Conservation (phyloP, 2,329 filamentous ascomycete genomes). For the Fusarium cyanostomum region DNA sequence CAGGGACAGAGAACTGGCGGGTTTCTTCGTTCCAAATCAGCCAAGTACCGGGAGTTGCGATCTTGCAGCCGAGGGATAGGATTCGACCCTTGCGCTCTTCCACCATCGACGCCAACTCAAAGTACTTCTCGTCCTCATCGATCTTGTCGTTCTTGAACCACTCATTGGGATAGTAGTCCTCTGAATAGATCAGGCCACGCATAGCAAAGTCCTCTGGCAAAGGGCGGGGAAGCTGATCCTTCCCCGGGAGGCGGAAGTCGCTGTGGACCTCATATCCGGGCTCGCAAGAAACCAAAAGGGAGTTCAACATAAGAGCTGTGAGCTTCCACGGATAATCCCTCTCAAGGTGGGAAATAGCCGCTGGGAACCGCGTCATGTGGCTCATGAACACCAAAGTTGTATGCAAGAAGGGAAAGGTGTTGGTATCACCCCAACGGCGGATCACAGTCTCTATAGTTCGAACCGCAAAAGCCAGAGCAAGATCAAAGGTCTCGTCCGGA, state of each 20-base stretch:
- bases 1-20: slow-evolving; percentile 52
- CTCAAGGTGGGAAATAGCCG: slow-evolving; percentile 57
- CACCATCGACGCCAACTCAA: slow-evolving; percentile 68
- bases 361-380: slow-evolving; percentile 53
- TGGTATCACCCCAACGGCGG: slow-evolving; percentile 63
- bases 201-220: slow-evolving; percentile 76
- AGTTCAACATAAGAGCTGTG: slow-evolving; percentile 52
- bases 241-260: slow-evolving; percentile 59
- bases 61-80: slow-evolving; percentile 63
- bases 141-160: slow-evolving; percentile 69
- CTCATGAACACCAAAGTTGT: slow-evolving; percentile 68
- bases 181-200: slow-evolving; percentile 69
- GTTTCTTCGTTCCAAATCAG: slow-evolving; percentile 54
- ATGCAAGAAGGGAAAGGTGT: slow-evolving; percentile 71
- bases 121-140: slow-evolving; percentile 73
- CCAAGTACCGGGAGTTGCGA: slow-evolving; percentile 56
- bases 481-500: slow-evolving; percentile 43
- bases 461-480: slow-evolving; percentile 54
- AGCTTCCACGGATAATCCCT: slow-evolving; percentile 62
- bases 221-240: slow-evolving; percentile 58
- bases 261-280: slow-evolving; percentile 51
- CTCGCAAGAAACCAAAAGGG: slow-evolving; percentile 40
- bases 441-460: slow-evolving; percentile 59
- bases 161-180: slow-evolving; percentile 64
- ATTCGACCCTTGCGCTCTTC: slow-evolving; percentile 67